Base-by-base conservation (phyloP, 2,329 filamentous ascomycete genomes). In the Neonectria sp. region DNA sequence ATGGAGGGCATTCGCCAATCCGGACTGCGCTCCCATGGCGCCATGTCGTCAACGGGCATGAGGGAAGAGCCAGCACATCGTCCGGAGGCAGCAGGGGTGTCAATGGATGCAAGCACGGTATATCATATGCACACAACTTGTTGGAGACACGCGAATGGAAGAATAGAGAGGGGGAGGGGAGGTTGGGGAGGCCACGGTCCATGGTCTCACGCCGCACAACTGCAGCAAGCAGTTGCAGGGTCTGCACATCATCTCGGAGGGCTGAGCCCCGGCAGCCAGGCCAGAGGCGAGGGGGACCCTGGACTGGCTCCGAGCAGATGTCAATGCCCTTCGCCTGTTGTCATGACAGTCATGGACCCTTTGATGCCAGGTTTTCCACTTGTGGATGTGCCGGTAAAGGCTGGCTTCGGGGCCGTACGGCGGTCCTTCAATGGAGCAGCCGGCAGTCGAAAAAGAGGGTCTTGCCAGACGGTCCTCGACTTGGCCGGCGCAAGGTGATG, bases 171-270 rank as follows among this genome's bases (percentile, higher is more conserved):
- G 37, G 64, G 35, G n/a, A 59, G 60, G 59, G 40, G 56, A 55
- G 48, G 59, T 55, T 53, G 46, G 43, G 61, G 60, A 61, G 57
- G 64, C 62, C 58, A 63, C 48, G 37, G 45, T n/a, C 37, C 15
- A 58, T 67, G 60, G 68, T 62, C 55, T 62, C 65, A 68, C 60
- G 72, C 70, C 68, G 68, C 69, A 76, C 68, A 73, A 68, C 65
- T 60, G 67, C 66, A 69, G 63, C 46, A 60, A 60, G 75, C 70
- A 75, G 70, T 71, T 70, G 66, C 70, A 72, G 68, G 69, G 68
- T 49, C 74, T 77, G 73, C 70, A 75, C 73, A 76, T 76, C 73
- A 76, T 75, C 67, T 71, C 65, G 55, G 64, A 65, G 65, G 65
- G 65, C 62, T 68, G 67, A 52, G 59, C 48, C 52, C 49, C 60